Base-by-base conservation (phyloP, 1,284 basidiomycete genomes). In the Trametes polyzona region DNA sequence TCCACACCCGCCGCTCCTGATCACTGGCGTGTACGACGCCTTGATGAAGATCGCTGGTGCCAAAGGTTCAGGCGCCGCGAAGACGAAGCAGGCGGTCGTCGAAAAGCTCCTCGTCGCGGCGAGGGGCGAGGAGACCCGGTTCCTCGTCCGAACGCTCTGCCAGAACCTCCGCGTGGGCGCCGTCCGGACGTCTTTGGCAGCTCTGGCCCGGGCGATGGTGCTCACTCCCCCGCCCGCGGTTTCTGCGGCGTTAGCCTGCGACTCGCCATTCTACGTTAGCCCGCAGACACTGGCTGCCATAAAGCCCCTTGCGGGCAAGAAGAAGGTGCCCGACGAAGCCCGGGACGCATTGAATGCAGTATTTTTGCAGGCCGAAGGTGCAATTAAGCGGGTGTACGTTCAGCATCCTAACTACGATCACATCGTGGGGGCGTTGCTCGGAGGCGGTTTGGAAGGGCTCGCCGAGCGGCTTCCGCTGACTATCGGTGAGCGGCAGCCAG, bases 401-500 rank as follows among this genome's bases (percentile, higher is more conserved):
- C 85, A 90, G 55, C 95, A 96, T 77, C 95, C 95, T 14, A 92
- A 93, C 69, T 95, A 94, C 69, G 86, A 87, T 47, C 81, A 94
- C 65, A 88, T 98, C 35, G 78, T 90, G 6, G 72, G 75, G 2
- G 92, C 87, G 12, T 71, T 93, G 29, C 74, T 89, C n/a, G 71
- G 82, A 10, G 74, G 69, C 24, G 90, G 90, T 1, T 73, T 93
- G 14, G 80, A 83, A 32, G 79, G 76, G 2, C 76, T 95, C 10
- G 74, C 80, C 29, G 76, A 81, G n/a, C 78, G 78, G 19, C 91
- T 96, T 0, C 84, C 86, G 1, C 78, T 96, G 39, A 83, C 83
- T 26, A 83, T 96, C 37, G 94, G 92, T 90, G 59, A 67, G 81
- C 74, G 41, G 47, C 37, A 42, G 53, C 53, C 63, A 44, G 36